phyloP scores from a whole-genome alignment of 73 alveolate genomes.

The Breviolum minutum region DNA sequence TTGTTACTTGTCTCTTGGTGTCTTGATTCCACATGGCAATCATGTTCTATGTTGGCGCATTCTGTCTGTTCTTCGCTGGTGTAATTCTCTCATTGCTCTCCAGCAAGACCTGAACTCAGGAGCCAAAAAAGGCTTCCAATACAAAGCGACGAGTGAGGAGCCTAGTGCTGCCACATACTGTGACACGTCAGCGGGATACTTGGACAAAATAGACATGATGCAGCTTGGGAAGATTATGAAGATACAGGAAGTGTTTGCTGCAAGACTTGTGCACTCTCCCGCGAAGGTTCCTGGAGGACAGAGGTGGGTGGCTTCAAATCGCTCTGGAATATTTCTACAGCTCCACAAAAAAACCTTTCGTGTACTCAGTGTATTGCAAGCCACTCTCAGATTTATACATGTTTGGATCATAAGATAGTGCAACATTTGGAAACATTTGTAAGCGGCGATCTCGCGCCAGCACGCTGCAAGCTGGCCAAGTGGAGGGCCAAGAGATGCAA shows the following conservation, averaged over 20 bases:
- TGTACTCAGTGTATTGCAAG: too few species aligned
- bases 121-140: conserved; percentile 3
- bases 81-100: too few species aligned
- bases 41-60: too few species aligned
- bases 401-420: too few species aligned
- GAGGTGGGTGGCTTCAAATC: background rate
- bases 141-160: background rate
- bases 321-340: background rate
- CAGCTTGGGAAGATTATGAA: background rate
- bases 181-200: too few species aligned
- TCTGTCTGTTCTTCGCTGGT: too few species aligned
- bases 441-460: background rate
- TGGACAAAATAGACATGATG: too few species aligned
- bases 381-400: too few species aligned
- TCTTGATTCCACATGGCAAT: too few species aligned
- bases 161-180: background rate
- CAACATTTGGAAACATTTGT: too few species aligned
- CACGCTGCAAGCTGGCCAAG: background rate
- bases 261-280: too few species aligned
- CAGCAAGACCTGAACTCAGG: background rate
- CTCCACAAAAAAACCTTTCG: background rate
- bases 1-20: too few species aligned
- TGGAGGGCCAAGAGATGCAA: background rate
- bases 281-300: background rate
- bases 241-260: background rate